A percentile compares a stretch with the other conserved stretches of the same genome.
Conservation (phyloP, 805 yeast genomes). For the Candida nitratophila region DNA sequence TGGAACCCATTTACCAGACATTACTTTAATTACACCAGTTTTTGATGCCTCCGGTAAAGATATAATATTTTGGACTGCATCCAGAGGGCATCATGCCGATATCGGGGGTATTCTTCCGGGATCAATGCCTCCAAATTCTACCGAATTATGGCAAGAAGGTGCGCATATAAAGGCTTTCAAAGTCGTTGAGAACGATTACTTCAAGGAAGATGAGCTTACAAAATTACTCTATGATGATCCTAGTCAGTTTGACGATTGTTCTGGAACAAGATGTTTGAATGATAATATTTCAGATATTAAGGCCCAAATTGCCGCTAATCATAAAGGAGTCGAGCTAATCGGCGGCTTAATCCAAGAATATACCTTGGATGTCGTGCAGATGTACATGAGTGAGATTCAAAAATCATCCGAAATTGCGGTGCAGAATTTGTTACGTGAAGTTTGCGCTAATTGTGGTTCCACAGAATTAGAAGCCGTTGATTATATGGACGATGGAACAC, state of each 20-base stretch:
- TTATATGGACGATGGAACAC: constrained; percentile 46
- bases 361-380: constrained; percentile 27
- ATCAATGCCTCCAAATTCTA: constrained; percentile 45
- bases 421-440: constrained; percentile 26
- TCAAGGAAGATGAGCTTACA: constrained; percentile 41
- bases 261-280: constrained; percentile 42
- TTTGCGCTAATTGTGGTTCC: constrained; percentile 21
- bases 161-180: constrained; percentile 43
- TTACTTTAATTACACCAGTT: constrained; percentile 48
- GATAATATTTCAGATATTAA: constrained; percentile 42
- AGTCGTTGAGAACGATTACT: constrained; percentile 35
- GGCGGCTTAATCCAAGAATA: constrained; percentile 30
- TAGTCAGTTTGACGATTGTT: constrained; percentile 38
- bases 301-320: constrained; percentile 25
- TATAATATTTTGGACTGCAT: constrained; percentile 42
- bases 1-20: constrained; percentile 37
- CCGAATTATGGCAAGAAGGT: constrained; percentile 44
- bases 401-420: constrained; percentile 35
- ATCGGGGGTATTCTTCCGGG: constrained; percentile 52
- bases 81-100: constrained; percentile 52
- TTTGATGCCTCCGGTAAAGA: constrained; percentile 27
- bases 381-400: constrained; percentile 33
- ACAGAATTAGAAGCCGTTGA: constrained; percentile 32
- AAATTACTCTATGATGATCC: constrained; percentile 38
- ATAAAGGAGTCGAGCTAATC: constrained; percentile 15